Conservation (phyloP, 768 basidiomycete species). For the Leccinum subtestaceum region DNA sequence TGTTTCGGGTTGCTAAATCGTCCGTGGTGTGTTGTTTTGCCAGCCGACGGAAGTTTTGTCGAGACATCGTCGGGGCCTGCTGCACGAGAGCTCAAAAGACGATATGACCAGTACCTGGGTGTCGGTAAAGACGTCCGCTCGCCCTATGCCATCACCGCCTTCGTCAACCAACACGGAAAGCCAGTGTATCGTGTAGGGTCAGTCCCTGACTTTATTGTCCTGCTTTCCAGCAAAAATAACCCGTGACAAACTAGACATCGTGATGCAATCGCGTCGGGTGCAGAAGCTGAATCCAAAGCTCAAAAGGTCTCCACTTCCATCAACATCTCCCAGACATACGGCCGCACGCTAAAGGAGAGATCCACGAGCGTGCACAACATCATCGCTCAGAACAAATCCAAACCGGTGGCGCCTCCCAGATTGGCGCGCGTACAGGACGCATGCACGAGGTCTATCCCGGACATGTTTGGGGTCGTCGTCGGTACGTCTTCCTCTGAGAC, state of each 20-base stretch:
- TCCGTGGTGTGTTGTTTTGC: background rate
- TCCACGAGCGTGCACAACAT: conserved; percentile 67
- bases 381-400: conserved; percentile 49
- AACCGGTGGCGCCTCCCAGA: conserved; percentile 28
- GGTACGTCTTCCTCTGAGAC: conserved; percentile 32
- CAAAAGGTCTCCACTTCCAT: conserved; percentile 33
- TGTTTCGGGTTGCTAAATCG: conserved; percentile 5
- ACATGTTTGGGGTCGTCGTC: conserved; percentile 36
- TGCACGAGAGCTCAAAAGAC: conserved; percentile 69
- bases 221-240: conserved; percentile 1
- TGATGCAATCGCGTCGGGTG: conserved; percentile 59
- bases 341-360: conserved; percentile 44
- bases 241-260: conserved; percentile 43
- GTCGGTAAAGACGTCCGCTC: conserved; percentile 47
- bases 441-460: conserved; percentile 75
- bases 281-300: conserved; percentile 45
- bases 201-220: conserved; percentile 28
- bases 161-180: too few relatives aligned
- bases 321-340: conserved; percentile 36
- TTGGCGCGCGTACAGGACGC: conserved; percentile 31
- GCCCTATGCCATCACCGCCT: too few relatives aligned
- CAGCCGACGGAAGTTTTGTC: conserved; percentile 75
- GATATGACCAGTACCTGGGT: conserved; percentile 69
- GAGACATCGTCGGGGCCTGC: conserved; percentile 77
- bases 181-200: conserved; percentile 77